Evolutionary conservation across 1,284 basidiomycete species (phyloP).

Genomic region (Chondrostereum purpureum): DNA sequence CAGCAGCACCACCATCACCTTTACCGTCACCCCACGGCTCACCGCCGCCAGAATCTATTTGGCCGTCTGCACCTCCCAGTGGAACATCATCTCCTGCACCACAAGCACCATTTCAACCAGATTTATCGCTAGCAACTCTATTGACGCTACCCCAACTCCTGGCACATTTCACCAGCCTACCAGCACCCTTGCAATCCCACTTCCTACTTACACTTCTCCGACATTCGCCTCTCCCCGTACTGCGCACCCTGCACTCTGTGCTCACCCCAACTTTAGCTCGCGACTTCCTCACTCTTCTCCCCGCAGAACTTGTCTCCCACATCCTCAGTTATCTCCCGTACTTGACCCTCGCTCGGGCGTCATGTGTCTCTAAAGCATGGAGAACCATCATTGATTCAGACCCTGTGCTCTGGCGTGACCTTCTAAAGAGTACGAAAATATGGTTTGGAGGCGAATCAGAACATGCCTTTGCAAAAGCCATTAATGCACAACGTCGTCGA

Average conservation of each 20-base stretch:
- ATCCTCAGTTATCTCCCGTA: conserved; percentile 75
- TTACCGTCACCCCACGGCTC: conserved; percentile 78
- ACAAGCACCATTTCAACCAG: conserved; percentile 69
- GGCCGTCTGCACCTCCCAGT: conserved; percentile 72
- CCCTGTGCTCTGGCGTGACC: conserved; percentile 76
- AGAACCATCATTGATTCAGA: conserved; percentile 79
- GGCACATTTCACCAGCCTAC: conserved; percentile 65
- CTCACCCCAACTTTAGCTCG: conserved; percentile 79
- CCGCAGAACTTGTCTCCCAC: conserved; percentile 78
- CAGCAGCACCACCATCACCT: conserved; percentile 74
- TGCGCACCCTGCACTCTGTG: conserved; percentile 77
- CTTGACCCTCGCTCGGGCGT: conserved; percentile 70
- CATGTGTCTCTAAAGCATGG: conserved; percentile 79
- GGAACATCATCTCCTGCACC: conserved; percentile 63
- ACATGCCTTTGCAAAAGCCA: conserved; percentile 58
- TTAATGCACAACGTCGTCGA: conserved; percentile 51
- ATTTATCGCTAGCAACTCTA: conserved; percentile 69
- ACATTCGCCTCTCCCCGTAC: conserved; percentile 76
- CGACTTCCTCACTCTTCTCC: conserved; percentile 81
- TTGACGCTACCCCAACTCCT: conserved; percentile 74
- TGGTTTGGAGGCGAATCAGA: conserved; percentile 83
- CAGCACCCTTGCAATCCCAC: conserved; percentile 74
- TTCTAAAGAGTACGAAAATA: conserved; percentile 70
- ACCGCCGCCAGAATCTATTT: conserved; percentile 63
- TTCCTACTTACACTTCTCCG: conserved; percentile 78